Evolutionary conservation across 768 basidiomycete genomes (phyloP), one percentile per base, ranked within the genome.

Genomic region (Agaricus subrufescens): DNA sequence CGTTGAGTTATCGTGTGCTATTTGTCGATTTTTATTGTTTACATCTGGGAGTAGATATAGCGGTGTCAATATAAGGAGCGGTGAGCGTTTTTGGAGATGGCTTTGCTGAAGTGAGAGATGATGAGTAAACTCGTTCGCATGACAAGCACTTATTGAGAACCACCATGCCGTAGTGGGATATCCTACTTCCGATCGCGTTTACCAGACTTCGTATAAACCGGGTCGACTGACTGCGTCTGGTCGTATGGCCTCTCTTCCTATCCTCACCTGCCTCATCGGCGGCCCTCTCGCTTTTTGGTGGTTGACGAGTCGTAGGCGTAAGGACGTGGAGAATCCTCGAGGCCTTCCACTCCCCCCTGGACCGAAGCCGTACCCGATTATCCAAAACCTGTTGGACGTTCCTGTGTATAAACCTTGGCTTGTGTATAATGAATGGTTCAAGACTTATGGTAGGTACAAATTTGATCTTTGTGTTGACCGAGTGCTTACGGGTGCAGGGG

Each of bases 301-400:
- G 52, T 29, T 53, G 2, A 34, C 43, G 8, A 34, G 3, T 5
- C 37, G 43, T 23, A 14, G 44, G 3, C 42, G 23, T 1, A 43
- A 53, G 6, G 43, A 43, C 14, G 23, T 2, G 26, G 31, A 8
- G 3, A 54, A 54, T 23, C 52, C 52, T 5, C 29, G 15, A 19
- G 52, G 50, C n/a, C 59, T 52, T 8, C 65, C 61, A 15, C 56
- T 60, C 6, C 68, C 68, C 23, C 69, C 69, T 47, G 69, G 69
- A 19, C 69, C 69, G 5, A 58, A 54, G 40, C 61, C 61, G 6
- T 54, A 52, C 6, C 64, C 66, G 3, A 14, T 70, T 12, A 51
- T 70, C 10, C 66, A 67, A 10, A 68, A 64, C 46, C 38, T 60
- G 2, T 58, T 69, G 26, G 65, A 66, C 31, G 54, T 67, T 15